phyloP scores from a whole-genome alignment of 2,329 filamentous ascomycete genomes.

The Pseudogymnoascus sp. region DNA sequence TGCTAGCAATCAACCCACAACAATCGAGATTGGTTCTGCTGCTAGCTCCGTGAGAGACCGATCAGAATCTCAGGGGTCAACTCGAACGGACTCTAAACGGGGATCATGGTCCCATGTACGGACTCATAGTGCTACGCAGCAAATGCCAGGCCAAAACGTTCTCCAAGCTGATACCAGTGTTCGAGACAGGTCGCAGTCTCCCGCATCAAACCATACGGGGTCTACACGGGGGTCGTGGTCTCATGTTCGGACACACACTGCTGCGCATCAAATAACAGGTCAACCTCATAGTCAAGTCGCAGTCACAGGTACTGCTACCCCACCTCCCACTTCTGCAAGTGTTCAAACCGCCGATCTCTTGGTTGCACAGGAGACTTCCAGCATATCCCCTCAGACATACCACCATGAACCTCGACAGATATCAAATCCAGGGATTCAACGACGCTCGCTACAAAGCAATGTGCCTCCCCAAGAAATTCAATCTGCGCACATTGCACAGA shows the following conservation, averaged over 20 bases:
- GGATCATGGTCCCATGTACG: background rate
- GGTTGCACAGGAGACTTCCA: background rate
- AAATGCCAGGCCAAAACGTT: background rate
- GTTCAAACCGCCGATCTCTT: background rate
- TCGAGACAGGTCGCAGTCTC: background rate
- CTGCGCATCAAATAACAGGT: background rate
- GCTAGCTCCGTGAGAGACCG: background rate
- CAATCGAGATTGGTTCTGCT: background rate
- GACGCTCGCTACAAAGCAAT: background rate
- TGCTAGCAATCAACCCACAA: background rate
- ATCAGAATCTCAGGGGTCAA: background rate
- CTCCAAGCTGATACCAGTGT: background rate
- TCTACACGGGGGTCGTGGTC: background rate
- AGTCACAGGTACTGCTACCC: background rate
- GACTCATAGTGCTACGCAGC: background rate
- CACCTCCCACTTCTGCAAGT: background rate
- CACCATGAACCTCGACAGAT: background rate
- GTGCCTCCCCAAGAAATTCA: background rate
- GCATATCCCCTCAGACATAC: background rate
- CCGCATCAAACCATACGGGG: background rate
- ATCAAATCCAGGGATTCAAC: background rate
- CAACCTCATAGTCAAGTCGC: background rate
- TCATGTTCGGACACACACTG: background rate
- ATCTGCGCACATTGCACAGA: background rate
- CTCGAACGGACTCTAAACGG: background rate